Evolutionary conservation across 2,329 filamentous ascomycete genomes (phyloP), one percentile per base, ranked within the genome.

Genomic region (Xylaria sp.): DNA sequence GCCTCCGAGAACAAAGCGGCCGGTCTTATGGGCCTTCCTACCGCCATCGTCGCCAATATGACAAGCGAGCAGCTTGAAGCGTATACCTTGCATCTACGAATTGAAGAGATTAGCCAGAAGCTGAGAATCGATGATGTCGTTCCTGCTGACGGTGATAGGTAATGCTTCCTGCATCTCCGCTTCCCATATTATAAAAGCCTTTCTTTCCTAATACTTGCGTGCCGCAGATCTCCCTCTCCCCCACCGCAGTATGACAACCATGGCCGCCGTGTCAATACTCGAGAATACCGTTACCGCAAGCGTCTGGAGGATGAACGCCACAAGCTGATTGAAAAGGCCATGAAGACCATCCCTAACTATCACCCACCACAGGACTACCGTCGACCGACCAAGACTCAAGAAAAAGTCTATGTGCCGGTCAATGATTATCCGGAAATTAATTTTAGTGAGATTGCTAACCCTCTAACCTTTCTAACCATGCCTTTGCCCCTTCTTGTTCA

Each of bases 391-490:
- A 99, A 99, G 92, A 99, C 96, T 80, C 96, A 99, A 84, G 96
- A 99, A 88, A 99, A 99, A 88, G 97, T 99, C 92, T 99, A 99
- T 82, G 96, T 99, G 82, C 96, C 96, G 81, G 96, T 99, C 86
- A 99, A 99, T 89, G 96, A 99, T 84, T 99, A 99, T 83, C 96
- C 96, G 87, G 96, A 99, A 84, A 98, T 99, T 91, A 99, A 99
- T 91, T 99, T 99, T 93, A 99, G 96, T 99, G 97, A 95, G 95
- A 95, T 96, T 94, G 91, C 94, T 97, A 97, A 97, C 93, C 94
- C 93, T 94, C 90, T 90, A 91, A 92, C 90, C 85, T 82, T 87
- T 88, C 90, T 92, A 91, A 92, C 84, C 82, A 84, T 83, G 75
- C 79, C 77, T 73, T 73, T 76, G 63, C 72, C 76, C 76, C 73